These are phyloP conservation scores for Apostasia shenzhenica DNA, from an alignment of 106 monocot genomes.

Conservation along the genomic window DNA sequence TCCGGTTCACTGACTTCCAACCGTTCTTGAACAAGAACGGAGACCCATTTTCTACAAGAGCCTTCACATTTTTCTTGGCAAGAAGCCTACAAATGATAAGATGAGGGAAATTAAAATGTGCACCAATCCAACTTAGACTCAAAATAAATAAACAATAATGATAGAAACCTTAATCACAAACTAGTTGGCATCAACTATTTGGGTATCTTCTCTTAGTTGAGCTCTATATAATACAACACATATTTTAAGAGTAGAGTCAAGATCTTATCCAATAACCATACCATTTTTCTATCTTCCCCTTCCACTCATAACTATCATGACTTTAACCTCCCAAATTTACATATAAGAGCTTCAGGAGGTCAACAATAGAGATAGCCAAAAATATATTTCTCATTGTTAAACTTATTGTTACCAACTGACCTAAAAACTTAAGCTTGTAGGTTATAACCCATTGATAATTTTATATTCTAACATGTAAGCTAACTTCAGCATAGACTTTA, in stretches of 20 bases:
- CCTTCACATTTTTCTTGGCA: slow-evolving; percentile 52
- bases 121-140: too few species aligned
- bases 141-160: slow-evolving; percentile 2
- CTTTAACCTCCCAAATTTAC: too few species aligned
- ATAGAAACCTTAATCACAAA: neutral
- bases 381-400: too few species aligned
- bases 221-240: neutral
- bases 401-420: too few species aligned
- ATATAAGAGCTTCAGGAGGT: too few species aligned
- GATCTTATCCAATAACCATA: neutral
- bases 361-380: too few species aligned
- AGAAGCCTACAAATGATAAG: slow-evolving; percentile 40
- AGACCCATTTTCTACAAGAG: slow-evolving; percentile 50
- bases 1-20: slow-evolving; percentile 32
- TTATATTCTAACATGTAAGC: too few species aligned
- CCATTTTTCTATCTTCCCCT: too few species aligned
- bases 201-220: neutral
- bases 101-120: neutral
- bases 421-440: too few species aligned
- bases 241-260: neutral
- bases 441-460: too few species aligned
- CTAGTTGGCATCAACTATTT: neutral
- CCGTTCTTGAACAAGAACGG: slow-evolving; percentile 76
- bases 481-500: too few species aligned
- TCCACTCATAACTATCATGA: too few species aligned